Evolutionary conservation across 345 rosid species (phyloP).

Genomic region (Atalantia buxifolia): DNA sequence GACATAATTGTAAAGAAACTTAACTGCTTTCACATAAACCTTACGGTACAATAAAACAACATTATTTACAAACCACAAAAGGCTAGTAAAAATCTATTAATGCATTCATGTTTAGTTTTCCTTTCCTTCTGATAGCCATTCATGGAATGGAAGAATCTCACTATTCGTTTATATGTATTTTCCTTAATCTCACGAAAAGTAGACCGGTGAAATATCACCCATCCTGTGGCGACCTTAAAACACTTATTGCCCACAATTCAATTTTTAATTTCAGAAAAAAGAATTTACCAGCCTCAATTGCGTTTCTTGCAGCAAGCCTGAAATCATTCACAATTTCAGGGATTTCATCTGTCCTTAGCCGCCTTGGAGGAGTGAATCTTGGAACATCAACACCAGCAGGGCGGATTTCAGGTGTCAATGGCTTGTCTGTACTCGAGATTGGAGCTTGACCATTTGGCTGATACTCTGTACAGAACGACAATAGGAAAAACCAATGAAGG

Average conservation of each 20-base stretch:
- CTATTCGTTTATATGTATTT: background rate
- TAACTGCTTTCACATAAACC: no score
- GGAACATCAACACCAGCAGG: conserved; percentile 40
- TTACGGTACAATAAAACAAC: no score
- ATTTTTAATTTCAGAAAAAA: background rate
- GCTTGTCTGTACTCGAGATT: conserved; percentile 58
- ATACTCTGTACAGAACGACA: conserved; percentile 27
- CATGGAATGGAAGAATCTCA: background rate
- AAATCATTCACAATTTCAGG: conserved; percentile 63
- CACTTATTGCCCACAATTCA: background rate
- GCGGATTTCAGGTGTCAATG: conserved; percentile 39
- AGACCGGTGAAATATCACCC: background rate
- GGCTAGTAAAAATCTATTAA: no score
- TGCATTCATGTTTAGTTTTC: no score
- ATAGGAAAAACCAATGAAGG: background rate
- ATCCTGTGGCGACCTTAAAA: background rate
- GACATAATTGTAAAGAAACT: no score
- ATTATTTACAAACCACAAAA: no score
- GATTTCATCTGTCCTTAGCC: conserved; percentile 55
- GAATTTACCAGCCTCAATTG: conserved; percentile 65
- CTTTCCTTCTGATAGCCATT: background rate
- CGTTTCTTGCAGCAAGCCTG: conserved; percentile 75
- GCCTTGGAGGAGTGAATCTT: conserved; percentile 51
- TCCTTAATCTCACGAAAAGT: background rate
- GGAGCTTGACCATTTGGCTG: conserved; percentile 73